Percentiles rank a stretch among this genome's conserved stretches.
Conservation (phyloP, 306 rosid genomes). For the Malus sylvestris region DNA sequence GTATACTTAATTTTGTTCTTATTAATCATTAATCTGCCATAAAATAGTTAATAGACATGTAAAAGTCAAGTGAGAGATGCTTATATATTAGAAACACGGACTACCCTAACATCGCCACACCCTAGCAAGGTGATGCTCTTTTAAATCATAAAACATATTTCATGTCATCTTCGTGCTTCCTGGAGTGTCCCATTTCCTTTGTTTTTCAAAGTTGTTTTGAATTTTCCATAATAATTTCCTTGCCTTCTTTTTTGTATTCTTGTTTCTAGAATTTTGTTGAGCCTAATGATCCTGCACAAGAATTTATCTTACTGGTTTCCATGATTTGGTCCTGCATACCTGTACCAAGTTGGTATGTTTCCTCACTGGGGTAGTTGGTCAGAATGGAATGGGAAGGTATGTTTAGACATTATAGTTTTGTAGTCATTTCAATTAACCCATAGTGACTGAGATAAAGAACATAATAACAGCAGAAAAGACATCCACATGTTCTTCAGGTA, state of each 20-base stretch:
- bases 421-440: not conserved
- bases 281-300: not conserved
- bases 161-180: not conserved
- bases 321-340: slow-evolving; percentile 1
- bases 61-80: not conserved
- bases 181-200: not conserved
- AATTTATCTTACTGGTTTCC: not conserved
- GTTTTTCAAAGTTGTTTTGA: not conserved
- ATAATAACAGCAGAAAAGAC: not conserved
- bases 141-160: not conserved
- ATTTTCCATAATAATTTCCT: not conserved
- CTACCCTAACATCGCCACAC: not conserved
- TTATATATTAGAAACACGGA: not conserved
- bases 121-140: not conserved
- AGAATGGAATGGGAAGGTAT: slow-evolving; percentile 98
- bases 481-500: not conserved
- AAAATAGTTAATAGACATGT: not conserved
- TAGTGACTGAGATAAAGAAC: not conserved
- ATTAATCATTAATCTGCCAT: not conserved
- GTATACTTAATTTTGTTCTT: not conserved
- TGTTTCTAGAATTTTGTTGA: not conserved
- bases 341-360: slow-evolving; percentile 91
- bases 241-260: not conserved
- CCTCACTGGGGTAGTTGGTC: slow-evolving; percentile 99
- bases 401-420: slow-evolving; percentile 26